Percentiles rank a stretch among this genome's conserved stretches.
Conservation (phyloP, 306 rosid genomes). For the Acmispon strigosus region DNA sequence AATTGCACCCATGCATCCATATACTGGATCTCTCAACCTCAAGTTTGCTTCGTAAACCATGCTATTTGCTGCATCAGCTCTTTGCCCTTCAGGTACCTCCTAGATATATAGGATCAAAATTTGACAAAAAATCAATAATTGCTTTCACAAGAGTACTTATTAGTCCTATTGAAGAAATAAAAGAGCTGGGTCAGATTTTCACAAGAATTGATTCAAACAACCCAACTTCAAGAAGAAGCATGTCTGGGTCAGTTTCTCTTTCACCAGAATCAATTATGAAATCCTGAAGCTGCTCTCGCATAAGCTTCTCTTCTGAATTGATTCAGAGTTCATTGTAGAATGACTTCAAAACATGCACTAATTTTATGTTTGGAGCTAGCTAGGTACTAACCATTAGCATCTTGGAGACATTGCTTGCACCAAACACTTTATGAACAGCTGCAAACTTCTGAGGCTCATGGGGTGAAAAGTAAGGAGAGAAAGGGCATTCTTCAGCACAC, state of each 20-base stretch:
- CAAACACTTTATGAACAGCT: conserved; percentile 86
- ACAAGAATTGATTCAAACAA: too few species aligned
- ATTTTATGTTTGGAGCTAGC: background rate
- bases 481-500: conserved; percentile 91
- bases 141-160: background rate
- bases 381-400: conserved; percentile 55
- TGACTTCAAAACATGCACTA: too few species aligned
- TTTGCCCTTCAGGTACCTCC: conserved; percentile 77
- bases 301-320: too few species aligned
- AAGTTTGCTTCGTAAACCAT: conserved; percentile 81
- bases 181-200: too few species aligned
- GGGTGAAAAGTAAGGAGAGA: conserved; percentile 89
- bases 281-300: too few species aligned
- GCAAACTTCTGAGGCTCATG: conserved; percentile 88
- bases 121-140: background rate
- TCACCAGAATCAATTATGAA: too few species aligned
- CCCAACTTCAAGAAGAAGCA: too few species aligned
- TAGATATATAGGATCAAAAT: conserved; percentile 9
- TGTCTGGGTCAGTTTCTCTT: too few species aligned
- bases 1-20: conserved; percentile 91
- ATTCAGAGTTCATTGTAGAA: too few species aligned
- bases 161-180: background rate
- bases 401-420: conserved; percentile 98
- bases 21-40: conserved; percentile 82
- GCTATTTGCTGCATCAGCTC: conserved; percentile 86